Evolutionary conservation across 148 eudicot genomes (phyloP), one percentile per base, ranked within the genome.

Genomic region (Silene conica): DNA sequence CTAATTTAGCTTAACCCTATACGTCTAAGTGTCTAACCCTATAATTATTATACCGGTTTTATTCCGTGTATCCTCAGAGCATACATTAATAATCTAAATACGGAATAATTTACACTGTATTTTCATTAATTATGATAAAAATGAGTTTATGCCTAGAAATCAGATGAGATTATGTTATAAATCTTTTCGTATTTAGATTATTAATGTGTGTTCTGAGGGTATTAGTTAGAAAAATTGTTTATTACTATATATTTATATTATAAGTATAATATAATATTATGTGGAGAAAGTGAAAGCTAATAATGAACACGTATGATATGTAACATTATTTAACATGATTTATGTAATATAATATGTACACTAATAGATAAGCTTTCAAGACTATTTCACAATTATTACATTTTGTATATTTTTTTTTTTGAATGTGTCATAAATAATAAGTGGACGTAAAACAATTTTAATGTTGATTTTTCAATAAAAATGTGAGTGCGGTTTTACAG

Each of bases 1-100:
- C 68, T 22, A 69, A 22, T 31, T 66, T 66, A 67, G 55, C 26
- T 67, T 67, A 68, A 46, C 43, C 43, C 28, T 69, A 20, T 50
- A 21, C 45, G 19, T 48, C 3, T 68, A 68, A 20, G 13, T 21
- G 19, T 48, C 3, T 68, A 68, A 20, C 26, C 13, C 66, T 25
- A 23, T 2, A 10, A 23, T 62, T 9, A 8, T 12, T 38, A 38
- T 38, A 46, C n/a, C n/a, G n/a, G n/a, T n/a, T n/a, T n/a, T n/a
- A n/a, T n/a, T n/a, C n/a, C n/a, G n/a, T n/a, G n/a, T n/a, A n/a
- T n/a, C n/a, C n/a, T n/a, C n/a, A n/a, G n/a, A n/a, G n/a, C n/a
- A n/a, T n/a, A n/a, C n/a, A n/a, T n/a, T n/a, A n/a, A n/a, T n/a
- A n/a, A n/a, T n/a, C n/a, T n/a, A n/a, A n/a, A n/a, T n/a, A n/a